phyloP scores from a whole-genome alignment of 169 alveolate species.

The Cryptosporidium meleagridis region DNA sequence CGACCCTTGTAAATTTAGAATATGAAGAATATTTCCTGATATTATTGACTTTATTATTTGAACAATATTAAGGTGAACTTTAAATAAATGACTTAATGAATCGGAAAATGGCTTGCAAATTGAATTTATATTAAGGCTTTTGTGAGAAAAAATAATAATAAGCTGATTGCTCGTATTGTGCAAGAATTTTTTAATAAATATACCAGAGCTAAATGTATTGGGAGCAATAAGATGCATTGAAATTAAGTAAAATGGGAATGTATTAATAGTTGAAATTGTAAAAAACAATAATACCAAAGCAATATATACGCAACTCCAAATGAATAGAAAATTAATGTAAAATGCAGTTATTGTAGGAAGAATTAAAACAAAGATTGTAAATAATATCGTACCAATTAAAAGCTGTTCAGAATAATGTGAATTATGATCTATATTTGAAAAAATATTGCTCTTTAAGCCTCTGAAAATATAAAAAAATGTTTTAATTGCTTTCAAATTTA shows the following conservation, averaged over 20 bases:
- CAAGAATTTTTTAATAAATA: slow-evolving; percentile 8
- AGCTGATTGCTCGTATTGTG: slow-evolving; percentile 24
- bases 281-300: slow-evolving; percentile 21
- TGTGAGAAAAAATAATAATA: slow-evolving; percentile 33
- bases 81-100: slow-evolving; percentile 20
- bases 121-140: slow-evolving; percentile 13
- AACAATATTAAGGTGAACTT: slow-evolving; percentile 40
- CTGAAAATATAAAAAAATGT: slow-evolving; percentile 55
- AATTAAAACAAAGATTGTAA: slow-evolving; percentile 46
- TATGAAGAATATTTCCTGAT: slow-evolving; percentile 50
- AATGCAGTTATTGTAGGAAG: slow-evolving; percentile 69
- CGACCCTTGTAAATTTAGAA: slow-evolving; percentile 38
- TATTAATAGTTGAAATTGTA: slow-evolving; percentile 40
- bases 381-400: slow-evolving; percentile 61
- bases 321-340: slow-evolving; percentile 59
- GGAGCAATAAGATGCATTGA: background rate
- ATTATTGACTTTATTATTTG: slow-evolving; percentile 43
- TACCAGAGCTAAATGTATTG: slow-evolving; percentile 43
- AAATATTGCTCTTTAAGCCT: slow-evolving; percentile 55
- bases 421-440: slow-evolving; percentile 51
- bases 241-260: slow-evolving; percentile 42
- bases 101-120: slow-evolving; percentile 60
- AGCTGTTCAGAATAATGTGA: slow-evolving; percentile 62
- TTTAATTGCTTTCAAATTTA: slow-evolving; percentile 46
- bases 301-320: slow-evolving; percentile 66